Base-by-base conservation (phyloP, 345 rosid species). In the Pistacia vera region DNA sequence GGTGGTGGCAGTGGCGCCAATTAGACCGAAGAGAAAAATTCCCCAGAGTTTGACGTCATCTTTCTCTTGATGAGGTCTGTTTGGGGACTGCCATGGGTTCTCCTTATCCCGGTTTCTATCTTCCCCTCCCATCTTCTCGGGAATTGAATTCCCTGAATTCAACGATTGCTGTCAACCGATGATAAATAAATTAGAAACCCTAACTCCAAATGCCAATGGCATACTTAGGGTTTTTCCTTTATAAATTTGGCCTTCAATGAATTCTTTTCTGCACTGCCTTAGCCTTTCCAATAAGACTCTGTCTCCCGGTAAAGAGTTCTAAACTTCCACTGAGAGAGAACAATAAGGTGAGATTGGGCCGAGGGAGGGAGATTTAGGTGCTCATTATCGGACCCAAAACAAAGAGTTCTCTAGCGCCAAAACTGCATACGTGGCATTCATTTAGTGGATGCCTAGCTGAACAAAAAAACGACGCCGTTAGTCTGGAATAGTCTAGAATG, bases 1-100 rank as follows among this genome's bases (percentile, higher is more conserved):
- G 71, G 97, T 93, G 79, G 96, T 93, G 71, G 91, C 93, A 18
- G 98, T 93, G 86, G 97, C 99, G 79, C 99, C 96, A 69, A 93
- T 84, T 13, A 95, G 83, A 73, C 90, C 88, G 86, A 93, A 88
- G 56, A 87, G 82, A 55, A 95, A 76, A 59, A 93, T 70, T 8
- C 96, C 91, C 99, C 96, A 95, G 52, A 90, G 88, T 82, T 88
- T 91, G 63, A 86, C 76, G 33, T 82, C 86, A 11, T 83, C 76
- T 61, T 86, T 86, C 71, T 80, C 81, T 56, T 81, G 88, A 57
- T 75, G 68, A n/a, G 80, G 73, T 28, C 68, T 73, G 71, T 73
- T 78, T 61, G 81, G 75, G 11, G 83, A 61, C 62, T 77, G 78
- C 91, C 88, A 79, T 41, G 62, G 69, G 0, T 76, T 77, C 56